Evolutionary conservation across 176 grass and related monocot species (phyloP), one percentile per base, ranked within the genome.

Genomic region (Triticum timopheevii): DNA sequence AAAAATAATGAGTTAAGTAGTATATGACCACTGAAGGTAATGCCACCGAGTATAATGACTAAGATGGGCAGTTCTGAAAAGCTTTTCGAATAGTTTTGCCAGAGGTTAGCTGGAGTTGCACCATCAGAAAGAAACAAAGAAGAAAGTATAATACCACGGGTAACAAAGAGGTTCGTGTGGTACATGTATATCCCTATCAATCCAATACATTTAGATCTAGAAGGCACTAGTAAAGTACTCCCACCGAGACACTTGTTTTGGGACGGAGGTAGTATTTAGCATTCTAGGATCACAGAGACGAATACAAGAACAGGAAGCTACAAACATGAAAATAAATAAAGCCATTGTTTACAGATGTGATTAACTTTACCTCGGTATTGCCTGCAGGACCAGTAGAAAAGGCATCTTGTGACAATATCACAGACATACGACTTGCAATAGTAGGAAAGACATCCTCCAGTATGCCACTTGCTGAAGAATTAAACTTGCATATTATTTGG

Each of bases 401-500:
- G 67, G 90, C 97, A 89, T 99, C 97, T 76, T 87, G 91, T 77
- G 94, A 88, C 40, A 99, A 64, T 82, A 96, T 90, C 7, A 87
- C 69, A 73, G 93, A 93, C 8, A 94, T 71, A 83, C 72, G 92
- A 73, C 87, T 94, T 83, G 97, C 94, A 78, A 99, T 85, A 80
- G 90, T 75, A 65, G 94, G 97, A 88, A 94, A 99, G 65, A 94
- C 79, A 44, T 99, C 89, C 87, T 91, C 94, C 78, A 99, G n/a
- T 85, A 99, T 90, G 61, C 66, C 20, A 22, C 87, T 88, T 61
- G 88, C 88, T 69, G 90, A 96, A 20, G 89, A 88, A 66, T 90
- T 93, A 82, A 99, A 96, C 87, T 99, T 99, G 89, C 90, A 84
- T 68, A 99, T 93, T 88, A 94, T 84, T 91, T 99, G 97, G 79